Evolutionary conservation across 2,329 filamentous ascomycete genomes (phyloP).

Genomic region (Penicillium verrucosum): DNA sequence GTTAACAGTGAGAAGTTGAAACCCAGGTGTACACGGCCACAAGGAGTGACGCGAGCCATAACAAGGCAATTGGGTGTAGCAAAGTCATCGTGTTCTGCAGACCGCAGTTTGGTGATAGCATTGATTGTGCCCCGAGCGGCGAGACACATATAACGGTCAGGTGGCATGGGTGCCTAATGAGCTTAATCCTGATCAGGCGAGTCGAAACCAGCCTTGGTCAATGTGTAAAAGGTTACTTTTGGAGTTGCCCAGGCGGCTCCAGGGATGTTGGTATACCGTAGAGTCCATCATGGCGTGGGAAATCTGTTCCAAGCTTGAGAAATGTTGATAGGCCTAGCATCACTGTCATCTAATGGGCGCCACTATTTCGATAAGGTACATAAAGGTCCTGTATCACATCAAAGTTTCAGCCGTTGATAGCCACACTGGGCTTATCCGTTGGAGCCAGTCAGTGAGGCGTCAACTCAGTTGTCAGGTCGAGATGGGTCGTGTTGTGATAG

Average conservation of each 20-base stretch:
- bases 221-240: constrained; percentile 16
- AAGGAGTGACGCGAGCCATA: neutral
- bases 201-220: constrained; percentile 19
- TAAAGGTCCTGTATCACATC: neutral
- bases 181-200: neutral
- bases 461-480: constrained; percentile 27
- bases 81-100: neutral
- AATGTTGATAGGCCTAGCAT: neutral
- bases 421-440: neutral
- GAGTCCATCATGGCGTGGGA: neutral
- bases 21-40: neutral
- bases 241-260: neutral
- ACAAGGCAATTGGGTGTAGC: neutral
- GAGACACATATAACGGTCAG: constrained; percentile 29
- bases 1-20: neutral
- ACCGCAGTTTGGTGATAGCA: neutral
- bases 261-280: neutral
- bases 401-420: neutral
- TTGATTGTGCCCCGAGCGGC: neutral
- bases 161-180: neutral
- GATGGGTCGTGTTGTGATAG: constrained; percentile 56
- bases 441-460: neutral
- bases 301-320: neutral
- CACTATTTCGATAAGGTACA: neutral
- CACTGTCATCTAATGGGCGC: neutral